Evolutionary conservation across 345 rosid genomes (phyloP), one percentile per base, ranked within the genome.

Genomic region (Draba incana): DNA sequence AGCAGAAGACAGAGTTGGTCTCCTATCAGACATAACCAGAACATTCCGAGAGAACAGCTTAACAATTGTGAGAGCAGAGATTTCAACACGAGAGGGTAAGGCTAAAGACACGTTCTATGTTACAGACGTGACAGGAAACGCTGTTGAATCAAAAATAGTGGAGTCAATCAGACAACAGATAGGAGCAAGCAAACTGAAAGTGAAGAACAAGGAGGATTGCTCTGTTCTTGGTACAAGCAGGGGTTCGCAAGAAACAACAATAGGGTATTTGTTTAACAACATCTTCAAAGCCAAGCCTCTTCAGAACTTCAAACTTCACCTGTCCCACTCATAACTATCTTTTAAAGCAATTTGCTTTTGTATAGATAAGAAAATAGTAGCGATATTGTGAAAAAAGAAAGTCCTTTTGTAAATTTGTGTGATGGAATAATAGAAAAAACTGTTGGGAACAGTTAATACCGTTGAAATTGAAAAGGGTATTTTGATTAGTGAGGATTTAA

Each of bases 21-120:
- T 94, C 28, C 77, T 94, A 47, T 88, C 99, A 0, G 97, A 94
- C 35, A 97, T 85, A 48, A 94, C 99, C 25, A 89, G 99, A 58
- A 94, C 92, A 72, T 91, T 94, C 61, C 72, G 97, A 79, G 97
- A 94, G 74, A 88, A 94, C 35, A 92, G 97, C 61, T 88, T 91
- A 11, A 78, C 95, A 1, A 95, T 91, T 28, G 83, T 87, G 47
- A 82, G 84, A 59, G 99, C 99, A 2, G 97, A 94, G 88, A 91
- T 94, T n/a, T 85, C 85, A 2, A 91, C 97, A 14, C 69, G 85
- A 70, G 90, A 88, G 3, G 82, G 88, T 14, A 88, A 85, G 60
- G 99, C 99, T 2, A 82, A 81, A 78, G 92, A 94, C 52, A 81
- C 70, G 2, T 94, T 94, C 78, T 91, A 83, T 44, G 96, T 94